Evolutionary conservation across 2,329 filamentous ascomycete genomes (phyloP).

Genomic region (Ceratocystis ficicola): DNA sequence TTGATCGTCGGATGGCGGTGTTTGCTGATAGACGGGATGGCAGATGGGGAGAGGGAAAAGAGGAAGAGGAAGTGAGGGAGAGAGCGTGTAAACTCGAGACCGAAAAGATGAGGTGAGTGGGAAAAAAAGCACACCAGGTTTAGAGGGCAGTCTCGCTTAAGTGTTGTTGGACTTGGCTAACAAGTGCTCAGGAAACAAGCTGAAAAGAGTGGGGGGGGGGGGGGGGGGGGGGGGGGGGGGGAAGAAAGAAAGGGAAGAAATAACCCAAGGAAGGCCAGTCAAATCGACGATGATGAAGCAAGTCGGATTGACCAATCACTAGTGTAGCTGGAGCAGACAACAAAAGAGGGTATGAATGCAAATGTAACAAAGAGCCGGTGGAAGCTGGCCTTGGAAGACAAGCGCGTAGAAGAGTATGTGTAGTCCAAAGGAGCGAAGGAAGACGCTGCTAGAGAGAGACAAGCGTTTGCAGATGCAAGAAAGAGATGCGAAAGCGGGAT

Average conservation of each 20-base stretch:
- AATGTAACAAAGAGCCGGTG: constrained; percentile 11
- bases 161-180: constrained; percentile 13
- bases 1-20: not conserved
- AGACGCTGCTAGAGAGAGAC: constrained; percentile 6
- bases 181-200: constrained; percentile 16
- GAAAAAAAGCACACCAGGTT: not conserved
- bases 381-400: constrained; percentile 5
- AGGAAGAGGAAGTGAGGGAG: not conserved
- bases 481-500: not conserved
- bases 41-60: not conserved
- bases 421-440: constrained; percentile 9
- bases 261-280: not conserved
- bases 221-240: not conserved
- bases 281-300: constrained; percentile 4
- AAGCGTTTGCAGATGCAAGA: constrained; percentile 10
- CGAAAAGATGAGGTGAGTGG: constrained; percentile 10
- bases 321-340: constrained; percentile 10
- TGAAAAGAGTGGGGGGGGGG: constrained; percentile 18
- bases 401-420: constrained; percentile 17
- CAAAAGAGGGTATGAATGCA: not conserved
- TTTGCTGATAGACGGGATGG: not conserved
- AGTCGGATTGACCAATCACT: constrained; percentile 8
- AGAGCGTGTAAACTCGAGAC: not conserved
- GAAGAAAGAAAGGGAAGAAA: constrained; percentile 15
- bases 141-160: constrained; percentile 15